phyloP scores from a whole-genome alignment of 2,329 filamentous ascomycete species.

The Claviceps sp. region DNA sequence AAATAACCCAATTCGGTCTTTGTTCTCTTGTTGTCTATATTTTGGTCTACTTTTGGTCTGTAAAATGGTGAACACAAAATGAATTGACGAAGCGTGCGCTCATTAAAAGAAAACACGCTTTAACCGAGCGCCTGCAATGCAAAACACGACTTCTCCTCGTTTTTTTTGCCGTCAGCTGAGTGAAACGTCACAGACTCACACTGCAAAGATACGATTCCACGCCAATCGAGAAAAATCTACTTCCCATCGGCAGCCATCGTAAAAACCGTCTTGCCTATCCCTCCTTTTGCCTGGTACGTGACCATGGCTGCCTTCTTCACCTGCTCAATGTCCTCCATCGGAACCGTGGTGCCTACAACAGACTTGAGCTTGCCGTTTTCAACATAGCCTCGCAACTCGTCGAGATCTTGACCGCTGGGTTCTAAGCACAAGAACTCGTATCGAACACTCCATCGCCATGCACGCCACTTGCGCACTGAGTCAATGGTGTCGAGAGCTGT shows the following conservation, averaged over 20 bases:
- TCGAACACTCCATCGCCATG: conserved; percentile 20
- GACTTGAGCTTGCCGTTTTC: conserved; percentile 10
- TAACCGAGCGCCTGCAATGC: no score
- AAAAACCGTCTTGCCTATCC: conserved; percentile 7
- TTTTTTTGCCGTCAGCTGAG: no score
- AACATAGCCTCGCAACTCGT: conserved; percentile 6
- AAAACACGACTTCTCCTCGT: no score
- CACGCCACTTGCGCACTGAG: conserved; percentile 15
- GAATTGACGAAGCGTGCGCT: no score
- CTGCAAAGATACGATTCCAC: no score
- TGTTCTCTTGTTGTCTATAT: no score
- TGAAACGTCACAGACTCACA: no score
- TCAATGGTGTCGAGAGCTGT: conserved; percentile 20
- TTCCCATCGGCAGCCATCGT: neutral
- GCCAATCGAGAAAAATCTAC: conserved; percentile 11
- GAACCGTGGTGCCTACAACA: conserved; percentile 10
- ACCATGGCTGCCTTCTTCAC: conserved; percentile 22
- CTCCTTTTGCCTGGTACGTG: conserved; percentile 16
- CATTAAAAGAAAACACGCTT: no score
- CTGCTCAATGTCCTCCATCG: conserved; percentile 21
- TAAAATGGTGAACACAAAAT: no score
- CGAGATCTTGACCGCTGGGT: conserved; percentile 16
- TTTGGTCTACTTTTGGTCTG: no score
- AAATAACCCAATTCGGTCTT: no score
- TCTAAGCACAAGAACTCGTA: conserved; percentile 25